These are phyloP conservation scores for Pseudozyma hubeiensis DNA, from an alignment of 1,284 basidiomycete species.

Conservation along the genomic window DNA sequence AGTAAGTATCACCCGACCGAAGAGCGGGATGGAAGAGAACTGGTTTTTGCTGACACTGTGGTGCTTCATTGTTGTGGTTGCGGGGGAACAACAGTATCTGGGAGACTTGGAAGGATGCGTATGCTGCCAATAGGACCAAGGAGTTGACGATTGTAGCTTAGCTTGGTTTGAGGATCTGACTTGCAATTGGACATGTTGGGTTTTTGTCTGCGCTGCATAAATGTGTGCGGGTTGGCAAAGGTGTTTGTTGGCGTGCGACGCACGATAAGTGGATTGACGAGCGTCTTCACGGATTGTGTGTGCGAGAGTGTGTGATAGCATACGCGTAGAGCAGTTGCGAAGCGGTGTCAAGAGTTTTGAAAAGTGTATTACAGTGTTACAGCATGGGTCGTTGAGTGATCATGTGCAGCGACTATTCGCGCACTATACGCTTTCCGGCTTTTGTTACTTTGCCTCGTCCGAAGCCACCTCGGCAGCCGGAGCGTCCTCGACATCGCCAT, in stretches of 20 bases:
- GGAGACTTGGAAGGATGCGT: constrained; percentile 67
- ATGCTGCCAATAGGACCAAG: constrained; percentile 62
- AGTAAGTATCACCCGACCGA: constrained; percentile 25
- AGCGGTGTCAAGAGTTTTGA: too few relatives aligned
- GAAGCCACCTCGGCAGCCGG: constrained; percentile 16
- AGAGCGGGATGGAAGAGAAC: neutral
- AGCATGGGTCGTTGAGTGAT: neutral
- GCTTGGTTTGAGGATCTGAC: neutral
- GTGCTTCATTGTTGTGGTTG: neutral
- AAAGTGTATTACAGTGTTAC: constrained; percentile 10
- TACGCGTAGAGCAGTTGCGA: too few relatives aligned
- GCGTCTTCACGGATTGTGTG: too few relatives aligned
- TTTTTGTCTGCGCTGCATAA: neutral
- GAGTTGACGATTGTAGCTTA: constrained; percentile 64
- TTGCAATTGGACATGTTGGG: neutral
- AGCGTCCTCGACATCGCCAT: constrained; percentile 68
- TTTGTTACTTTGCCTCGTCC: constrained; percentile 37
- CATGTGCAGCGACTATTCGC: too few relatives aligned
- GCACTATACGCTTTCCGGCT: too few relatives aligned
- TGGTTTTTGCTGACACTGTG: neutral
- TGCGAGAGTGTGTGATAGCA: too few relatives aligned
- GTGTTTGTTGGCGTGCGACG: too few relatives aligned
- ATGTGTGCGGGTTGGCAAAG: too few relatives aligned
- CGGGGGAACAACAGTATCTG: constrained; percentile 49
- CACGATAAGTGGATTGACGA: too few relatives aligned